phyloP scores from a whole-genome alignment of 495 filamentous ascomycete species.

The Penicillium desertorum region DNA sequence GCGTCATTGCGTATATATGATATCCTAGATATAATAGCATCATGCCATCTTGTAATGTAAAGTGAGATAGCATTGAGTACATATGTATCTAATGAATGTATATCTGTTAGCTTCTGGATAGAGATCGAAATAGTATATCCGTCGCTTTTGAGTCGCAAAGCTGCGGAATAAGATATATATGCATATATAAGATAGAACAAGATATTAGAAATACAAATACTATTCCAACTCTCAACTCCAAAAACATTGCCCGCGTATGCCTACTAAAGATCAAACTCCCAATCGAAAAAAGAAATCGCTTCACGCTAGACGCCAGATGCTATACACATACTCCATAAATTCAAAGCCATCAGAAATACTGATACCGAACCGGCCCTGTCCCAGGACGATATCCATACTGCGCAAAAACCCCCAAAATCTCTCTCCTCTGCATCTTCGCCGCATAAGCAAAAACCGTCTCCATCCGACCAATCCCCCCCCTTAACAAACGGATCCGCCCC shows the following conservation, averaged over 20 bases:
- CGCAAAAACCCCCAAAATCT: slow-evolving; percentile 1
- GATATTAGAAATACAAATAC: background rate
- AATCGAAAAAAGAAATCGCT: background rate
- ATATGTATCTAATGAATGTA: too few species aligned
- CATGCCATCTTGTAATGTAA: too few species aligned
- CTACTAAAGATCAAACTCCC: background rate
- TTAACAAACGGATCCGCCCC: slow-evolving; percentile 17
- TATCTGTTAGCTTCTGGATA: background rate
- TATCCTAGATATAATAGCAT: too few species aligned
- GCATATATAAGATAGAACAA: too few species aligned
- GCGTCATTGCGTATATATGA: too few species aligned
- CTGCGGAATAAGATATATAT: too few species aligned
- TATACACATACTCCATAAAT: background rate
- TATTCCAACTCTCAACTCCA: background rate
- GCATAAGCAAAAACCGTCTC: background rate
- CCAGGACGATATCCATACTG: background rate
- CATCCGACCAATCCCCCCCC: background rate
- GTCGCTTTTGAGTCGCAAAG: background rate
- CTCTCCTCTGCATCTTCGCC: background rate
- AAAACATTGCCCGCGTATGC: background rate
- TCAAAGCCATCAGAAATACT: slow-evolving; percentile 1
- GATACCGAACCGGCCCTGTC: background rate
- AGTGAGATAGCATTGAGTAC: too few species aligned
- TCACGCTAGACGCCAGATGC: background rate
- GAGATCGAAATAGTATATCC: background rate